Conservation (phyloP, 83 land plant species). For the Picea mariana region DNA sequence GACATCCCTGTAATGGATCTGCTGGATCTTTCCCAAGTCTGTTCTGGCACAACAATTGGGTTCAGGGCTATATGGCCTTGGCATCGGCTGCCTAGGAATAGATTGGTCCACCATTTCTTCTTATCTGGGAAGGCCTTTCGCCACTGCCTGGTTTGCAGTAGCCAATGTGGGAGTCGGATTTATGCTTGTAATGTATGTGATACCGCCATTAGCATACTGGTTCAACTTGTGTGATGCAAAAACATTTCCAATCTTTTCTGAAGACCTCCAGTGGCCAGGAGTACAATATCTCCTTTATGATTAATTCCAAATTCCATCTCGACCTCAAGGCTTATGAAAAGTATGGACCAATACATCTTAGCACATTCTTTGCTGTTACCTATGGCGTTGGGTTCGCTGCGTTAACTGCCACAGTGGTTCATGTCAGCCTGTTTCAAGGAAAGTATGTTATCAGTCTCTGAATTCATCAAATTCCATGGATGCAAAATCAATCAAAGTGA, state of each 20-base stretch:
- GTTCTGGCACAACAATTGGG: too few relatives aligned
- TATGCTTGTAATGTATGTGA: slow-evolving; percentile 53
- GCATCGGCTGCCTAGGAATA: slow-evolving; percentile 70
- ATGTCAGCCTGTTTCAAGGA: slow-evolving; percentile 50
- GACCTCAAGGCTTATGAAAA: slow-evolving; percentile 61
- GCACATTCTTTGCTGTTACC: slow-evolving; percentile 65
- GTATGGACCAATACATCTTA: slow-evolving; percentile 61
- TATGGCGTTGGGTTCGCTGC: slow-evolving; percentile 77
- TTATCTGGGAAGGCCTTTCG: slow-evolving; percentile 87
- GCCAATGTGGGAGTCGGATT: slow-evolving; percentile 76
- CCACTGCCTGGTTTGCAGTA: slow-evolving; percentile 86
- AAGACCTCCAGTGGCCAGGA: slow-evolving; percentile 41
- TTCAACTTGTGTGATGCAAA: slow-evolving; percentile 68
- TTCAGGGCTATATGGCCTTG: slow-evolving; percentile 83
- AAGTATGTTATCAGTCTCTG: slow-evolving; percentile 19
- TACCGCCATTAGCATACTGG: slow-evolving; percentile 77
- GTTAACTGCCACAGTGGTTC: slow-evolving; percentile 62
- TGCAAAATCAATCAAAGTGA: too few relatives aligned
- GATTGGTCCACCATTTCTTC: slow-evolving; percentile 84
- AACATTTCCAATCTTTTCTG: slow-evolving; percentile 80
- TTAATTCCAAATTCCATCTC: slow-evolving; percentile 55
- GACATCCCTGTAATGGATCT: slow-evolving; percentile 77
- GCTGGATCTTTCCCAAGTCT: slow-evolving; percentile 74
- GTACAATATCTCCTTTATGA: slow-evolving; percentile 60
- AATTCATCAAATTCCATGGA: too few relatives aligned